These are phyloP conservation scores for Cyclotella distinguenda DNA, from an alignment of 108 stramenopile species.

Conservation along the genomic window DNA sequence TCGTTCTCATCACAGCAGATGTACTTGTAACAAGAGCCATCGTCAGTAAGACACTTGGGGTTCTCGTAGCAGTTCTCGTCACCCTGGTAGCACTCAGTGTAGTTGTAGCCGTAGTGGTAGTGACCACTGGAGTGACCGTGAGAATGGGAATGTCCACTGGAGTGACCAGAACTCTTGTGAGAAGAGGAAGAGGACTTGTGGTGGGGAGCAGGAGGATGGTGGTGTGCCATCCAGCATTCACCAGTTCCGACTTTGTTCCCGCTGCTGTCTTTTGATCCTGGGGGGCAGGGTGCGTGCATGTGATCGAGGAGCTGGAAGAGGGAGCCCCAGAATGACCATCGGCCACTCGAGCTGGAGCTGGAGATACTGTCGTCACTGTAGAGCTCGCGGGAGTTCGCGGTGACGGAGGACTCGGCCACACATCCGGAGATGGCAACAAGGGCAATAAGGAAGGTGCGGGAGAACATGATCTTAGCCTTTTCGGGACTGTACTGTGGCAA, in stretches of 20 bases:
- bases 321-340: constrained; percentile 16
- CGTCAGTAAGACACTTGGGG: neutral
- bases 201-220: neutral
- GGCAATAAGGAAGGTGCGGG: neutral
- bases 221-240: neutral
- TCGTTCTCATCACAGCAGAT: neutral
- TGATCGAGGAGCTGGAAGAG: constrained; percentile 15
- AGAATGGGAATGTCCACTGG: neutral
- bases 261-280: neutral
- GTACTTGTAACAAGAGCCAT: neutral
- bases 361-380: no score
- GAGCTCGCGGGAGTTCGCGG: constrained; percentile 10
- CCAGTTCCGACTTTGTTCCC: no score
- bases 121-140: neutral
- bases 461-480: neutral
- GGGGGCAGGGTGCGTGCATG: constrained; percentile 13
- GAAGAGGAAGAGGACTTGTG: neutral
- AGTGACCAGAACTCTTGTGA: neutral
- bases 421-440: neutral
- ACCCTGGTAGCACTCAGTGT: neutral
- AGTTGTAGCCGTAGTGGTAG: neutral
- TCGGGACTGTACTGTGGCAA: no score
- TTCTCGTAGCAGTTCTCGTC: constrained; percentile 7
- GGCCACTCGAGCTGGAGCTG: neutral
- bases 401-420: neutral